Base-by-base conservation (phyloP, 306 rosid genomes). In the Acacia melanoxylon region DNA sequence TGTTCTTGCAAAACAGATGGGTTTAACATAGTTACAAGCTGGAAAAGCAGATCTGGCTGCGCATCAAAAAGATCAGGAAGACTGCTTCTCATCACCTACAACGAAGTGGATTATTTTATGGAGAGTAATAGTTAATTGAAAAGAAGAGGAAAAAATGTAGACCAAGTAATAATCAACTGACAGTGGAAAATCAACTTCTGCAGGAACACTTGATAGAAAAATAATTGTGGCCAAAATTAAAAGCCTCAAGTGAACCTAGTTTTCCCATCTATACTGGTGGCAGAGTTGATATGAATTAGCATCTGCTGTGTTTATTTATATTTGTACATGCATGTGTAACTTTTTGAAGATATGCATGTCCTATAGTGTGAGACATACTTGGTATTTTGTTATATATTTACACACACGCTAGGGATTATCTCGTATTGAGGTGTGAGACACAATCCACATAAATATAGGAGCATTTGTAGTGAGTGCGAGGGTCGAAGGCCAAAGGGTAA, bases 61-160 rank as follows among this genome's bases (percentile, higher is more conserved):
- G 95, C 95, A 68, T 95, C 99, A 66, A 95, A 95, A 84, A 95
- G 99, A 91, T 95, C 99, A 71, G 99, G 99, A 88, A 95, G 99
- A 85, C 94, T 85, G 85, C 88, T 85, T 78, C 89, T 93, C 99
- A 95, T 95, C 86, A 95, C 99, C 98, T 95, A 83, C 85, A 90
- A 31, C 42, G 77, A 89, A 79, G 68, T 40, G 76, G 58, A 78
- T 25, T 41, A 78, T 44, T 69, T 75, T 76, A 69, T 51, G 27
- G 17, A 70, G 42, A 69, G 17, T 2, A 51, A 20, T 20, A 68
- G 15, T 68, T 67, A 67, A 35, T 67, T 20, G 16, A 68, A 35
- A 68, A 19, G 27, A 68, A 33, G 3, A 37, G 8, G 15, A 33
- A 66, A 9, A 66, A 66, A 15, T 33, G 70, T 17, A 66, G 72